Base-by-base conservation (phyloP, 2,329 filamentous ascomycete genomes). In the Diaporthe nobilis region DNA sequence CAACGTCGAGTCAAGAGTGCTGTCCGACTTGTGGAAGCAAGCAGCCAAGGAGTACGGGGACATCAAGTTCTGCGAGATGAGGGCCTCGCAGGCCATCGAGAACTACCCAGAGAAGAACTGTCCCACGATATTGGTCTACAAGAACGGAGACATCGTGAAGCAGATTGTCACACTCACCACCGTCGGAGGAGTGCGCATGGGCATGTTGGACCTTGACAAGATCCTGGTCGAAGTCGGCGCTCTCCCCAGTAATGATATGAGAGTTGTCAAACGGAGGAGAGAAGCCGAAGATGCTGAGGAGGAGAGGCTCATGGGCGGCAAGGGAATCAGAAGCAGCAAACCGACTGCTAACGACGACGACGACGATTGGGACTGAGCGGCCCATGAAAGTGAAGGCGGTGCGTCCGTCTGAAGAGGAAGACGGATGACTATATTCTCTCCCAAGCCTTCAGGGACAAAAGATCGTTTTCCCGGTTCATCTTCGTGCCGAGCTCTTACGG, bases 41-140 rank as follows among this genome's bases (percentile, higher is more conserved):
- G 90, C 97, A 55, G 96, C 97, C 0, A 86, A 85, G 76, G 95
- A 96, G 81, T 99, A 95, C 82, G 95, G 95, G 28, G 96, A 99
- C 78, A 88, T 99, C 84, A 99, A 99, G 86, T 99, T 99, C 85
- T 98, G 96, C 84, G 95, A 98, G 86, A 98, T 99, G 79, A 91
- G 93, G 79, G 97, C 93, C 9, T 93, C 95, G 82, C 92, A 98
- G 86, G 98, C 97, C 75, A 98, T 99, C 80, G 97, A 98, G 83
- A 95, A 95, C 55, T 99, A 99, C 84, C 97, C 97, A 2, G 97
- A 98, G 81, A 90, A 91, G 75, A 99, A 99, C 83, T 98, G 95
- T 75, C 97, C 97, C 2, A 99, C 97, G 0, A 95, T 99, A 49
- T 83, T 99, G 77, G 91, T 98, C 0, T 99, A 99, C 85, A 94